Conservation (phyloP, 148 eudicot species). For the Rhododendron williamsianum region DNA sequence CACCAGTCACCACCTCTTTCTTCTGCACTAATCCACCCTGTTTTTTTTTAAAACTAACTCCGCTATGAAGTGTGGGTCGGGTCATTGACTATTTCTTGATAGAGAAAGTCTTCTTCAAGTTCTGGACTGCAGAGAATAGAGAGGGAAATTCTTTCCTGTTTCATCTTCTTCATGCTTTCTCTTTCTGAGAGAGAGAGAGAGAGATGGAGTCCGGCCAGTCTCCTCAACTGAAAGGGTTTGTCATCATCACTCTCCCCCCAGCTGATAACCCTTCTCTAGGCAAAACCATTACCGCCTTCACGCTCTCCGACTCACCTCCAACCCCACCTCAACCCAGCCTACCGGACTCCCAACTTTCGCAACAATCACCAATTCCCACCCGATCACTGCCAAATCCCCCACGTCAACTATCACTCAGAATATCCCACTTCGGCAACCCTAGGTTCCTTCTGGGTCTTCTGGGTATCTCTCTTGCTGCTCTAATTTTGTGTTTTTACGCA, state of each 20-base stretch:
- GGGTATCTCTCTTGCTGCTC: constrained; percentile 28
- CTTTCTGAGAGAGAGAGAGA: background rate
- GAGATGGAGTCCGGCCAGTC: constrained; percentile 19
- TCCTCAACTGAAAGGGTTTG: constrained; percentile 29
- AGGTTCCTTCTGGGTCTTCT: constrained; percentile 22
- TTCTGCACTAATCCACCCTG: too few relatives aligned
- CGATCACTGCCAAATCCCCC: constrained; percentile 7
- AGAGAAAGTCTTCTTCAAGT: background rate
- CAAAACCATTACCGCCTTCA: constrained; percentile 46
- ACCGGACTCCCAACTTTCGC: background rate
- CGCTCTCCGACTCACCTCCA: constrained; percentile 24
- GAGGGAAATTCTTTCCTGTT: background rate
- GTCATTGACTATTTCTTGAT: too few relatives aligned
- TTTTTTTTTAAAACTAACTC: too few relatives aligned
- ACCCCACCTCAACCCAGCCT: constrained; percentile 6
- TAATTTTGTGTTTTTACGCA: constrained; percentile 19
- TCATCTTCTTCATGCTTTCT: background rate
- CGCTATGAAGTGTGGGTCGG: too few relatives aligned
- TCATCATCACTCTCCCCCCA: constrained; percentile 46
- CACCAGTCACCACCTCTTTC: too few relatives aligned
- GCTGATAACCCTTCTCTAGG: constrained; percentile 47
- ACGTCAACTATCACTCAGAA: constrained; percentile 2
- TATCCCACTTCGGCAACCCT: constrained; percentile 6
- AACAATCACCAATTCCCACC: constrained; percentile 9
- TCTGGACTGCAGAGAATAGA: background rate